Conservation (phyloP, 208 protist species). For the Crithidia sp. region DNA sequence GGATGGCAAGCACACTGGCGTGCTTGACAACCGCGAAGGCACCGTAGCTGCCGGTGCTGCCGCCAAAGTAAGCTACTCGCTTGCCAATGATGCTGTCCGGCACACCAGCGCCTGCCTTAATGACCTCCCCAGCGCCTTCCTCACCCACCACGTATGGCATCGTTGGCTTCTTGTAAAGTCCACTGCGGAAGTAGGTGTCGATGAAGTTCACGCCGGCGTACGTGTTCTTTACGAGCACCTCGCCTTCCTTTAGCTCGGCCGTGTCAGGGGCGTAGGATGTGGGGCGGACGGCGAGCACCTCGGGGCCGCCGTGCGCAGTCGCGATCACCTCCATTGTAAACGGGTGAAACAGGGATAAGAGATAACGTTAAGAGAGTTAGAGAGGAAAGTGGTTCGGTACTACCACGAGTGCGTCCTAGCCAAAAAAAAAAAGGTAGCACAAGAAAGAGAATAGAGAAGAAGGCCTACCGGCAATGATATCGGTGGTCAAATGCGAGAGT, state of each 20-base stretch:
- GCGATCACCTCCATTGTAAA: slow-evolving; percentile 40
- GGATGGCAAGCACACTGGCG: slow-evolving; percentile 32
- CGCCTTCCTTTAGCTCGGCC: slow-evolving; percentile 10
- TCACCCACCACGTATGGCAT: slow-evolving; percentile 79
- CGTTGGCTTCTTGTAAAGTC: slow-evolving; percentile 74
- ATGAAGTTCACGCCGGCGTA: slow-evolving; percentile 94
- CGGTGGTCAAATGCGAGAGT: no score
- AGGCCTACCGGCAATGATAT: no score
- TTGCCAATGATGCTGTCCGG: slow-evolving; percentile 44
- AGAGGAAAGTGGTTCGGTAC: no score
- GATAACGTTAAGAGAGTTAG: no score
- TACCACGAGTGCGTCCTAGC: no score
- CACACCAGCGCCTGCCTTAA: slow-evolving; percentile 39
- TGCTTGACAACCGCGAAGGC: slow-evolving; percentile 54
- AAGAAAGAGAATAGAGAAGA: no score
- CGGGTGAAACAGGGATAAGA: no score
- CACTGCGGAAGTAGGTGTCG: slow-evolving; percentile 89
- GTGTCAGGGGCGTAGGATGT: slow-evolving; percentile 12
- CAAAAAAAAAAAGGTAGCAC: no score
- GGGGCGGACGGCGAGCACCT: slow-evolving; percentile 25
- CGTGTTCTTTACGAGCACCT: slow-evolving; percentile 61
- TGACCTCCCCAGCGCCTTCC: slow-evolving; percentile 77
- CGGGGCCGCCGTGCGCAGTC: slow-evolving; percentile 38
- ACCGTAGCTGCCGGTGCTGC: slow-evolving; percentile 61
- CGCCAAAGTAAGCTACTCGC: slow-evolving; percentile 75